phyloP scores from a whole-genome alignment of 208 protist genomes.

The Trypanosoma vivax region DNA sequence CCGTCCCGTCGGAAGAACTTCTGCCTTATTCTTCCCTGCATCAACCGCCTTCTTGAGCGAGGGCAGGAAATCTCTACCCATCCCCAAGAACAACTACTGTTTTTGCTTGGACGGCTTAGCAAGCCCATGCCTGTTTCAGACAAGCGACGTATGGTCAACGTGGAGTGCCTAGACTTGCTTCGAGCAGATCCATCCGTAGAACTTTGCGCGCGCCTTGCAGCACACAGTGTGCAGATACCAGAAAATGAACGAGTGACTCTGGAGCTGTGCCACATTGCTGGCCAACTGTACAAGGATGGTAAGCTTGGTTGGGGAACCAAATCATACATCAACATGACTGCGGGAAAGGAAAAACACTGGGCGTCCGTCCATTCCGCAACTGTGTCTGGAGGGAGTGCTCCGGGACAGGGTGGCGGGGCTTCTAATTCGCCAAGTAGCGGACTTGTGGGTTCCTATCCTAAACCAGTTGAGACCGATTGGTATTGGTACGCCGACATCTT shows the following conservation, averaged over 20 bases:
- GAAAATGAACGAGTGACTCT: constrained; percentile 53
- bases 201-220: constrained; percentile 65
- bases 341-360: constrained; percentile 6
- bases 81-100: constrained; percentile 71
- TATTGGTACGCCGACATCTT: constrained; percentile 63
- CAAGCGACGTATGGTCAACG: constrained; percentile 31
- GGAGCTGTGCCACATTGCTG: constrained; percentile 61
- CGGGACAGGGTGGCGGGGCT: too few relatives aligned
- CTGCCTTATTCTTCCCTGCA: constrained; percentile 38
- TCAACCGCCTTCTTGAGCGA: constrained; percentile 43
- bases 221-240: constrained; percentile 39
- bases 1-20: constrained; percentile 46
- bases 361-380: background rate
- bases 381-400: background rate
- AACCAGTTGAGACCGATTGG: constrained; percentile 45
- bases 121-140: constrained; percentile 35
- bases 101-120: constrained; percentile 43
- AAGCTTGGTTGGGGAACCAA: constrained; percentile 69
- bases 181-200: constrained; percentile 58
- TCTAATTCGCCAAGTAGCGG: too few relatives aligned
- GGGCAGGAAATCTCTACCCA: constrained; percentile 25
- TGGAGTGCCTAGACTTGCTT: constrained; percentile 47
- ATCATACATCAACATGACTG: constrained; percentile 1
- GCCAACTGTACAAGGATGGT: constrained; percentile 54
- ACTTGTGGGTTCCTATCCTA: constrained; percentile 21